Base-by-base conservation (phyloP, 2,329 filamentous ascomycete genomes). In the Paecilomyces niveus region DNA sequence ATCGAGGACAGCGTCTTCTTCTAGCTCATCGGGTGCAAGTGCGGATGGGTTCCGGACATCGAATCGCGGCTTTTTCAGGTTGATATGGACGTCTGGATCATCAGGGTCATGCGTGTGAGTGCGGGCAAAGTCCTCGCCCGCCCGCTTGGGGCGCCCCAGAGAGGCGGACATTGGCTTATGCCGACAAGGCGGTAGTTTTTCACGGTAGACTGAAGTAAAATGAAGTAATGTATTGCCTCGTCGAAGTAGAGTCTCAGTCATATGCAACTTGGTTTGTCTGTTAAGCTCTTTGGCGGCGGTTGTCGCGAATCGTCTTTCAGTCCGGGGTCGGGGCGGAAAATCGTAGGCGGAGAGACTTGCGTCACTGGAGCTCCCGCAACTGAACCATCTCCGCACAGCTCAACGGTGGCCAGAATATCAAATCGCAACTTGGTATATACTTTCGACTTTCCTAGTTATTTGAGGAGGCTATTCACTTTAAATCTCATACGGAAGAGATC, bases 1-100 rank as follows among this genome's bases (percentile, higher is more conserved):
- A 55, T 96, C 90, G 8, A 99, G 83, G 29, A 93, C 83, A 0
- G 85, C 85, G 63, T 89, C 89, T 52, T 89, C 86, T 62, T 90
- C 88, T 1, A 84, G 83, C 1, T 86, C 89, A 71, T 95, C 91
- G 1, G 92, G 87, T 1, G 91, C 93, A 3, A 99, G 84, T 0
- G 90, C 92, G 15, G 92, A 96, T 2, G 94, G 94, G 71, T 99
- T 97, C 64, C 94, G 90, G 56, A 94, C 80, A 74, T 99, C 94
- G 75, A 99, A 99, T 69, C 90, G 91, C 59, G 91, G 89, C 70
- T 92, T 92, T 73, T 95, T 95, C 56, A 79, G 72, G 2, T 79
- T 74, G 1, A 71, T 70, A 31, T 81, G 77, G 54, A 81, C 79
- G 55, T 72, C 73, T 56, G 67, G 63, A 53, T 69, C 70, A 56